Conservation (phyloP, 805 yeast species). For the Kuraishia capsulata region DNA sequence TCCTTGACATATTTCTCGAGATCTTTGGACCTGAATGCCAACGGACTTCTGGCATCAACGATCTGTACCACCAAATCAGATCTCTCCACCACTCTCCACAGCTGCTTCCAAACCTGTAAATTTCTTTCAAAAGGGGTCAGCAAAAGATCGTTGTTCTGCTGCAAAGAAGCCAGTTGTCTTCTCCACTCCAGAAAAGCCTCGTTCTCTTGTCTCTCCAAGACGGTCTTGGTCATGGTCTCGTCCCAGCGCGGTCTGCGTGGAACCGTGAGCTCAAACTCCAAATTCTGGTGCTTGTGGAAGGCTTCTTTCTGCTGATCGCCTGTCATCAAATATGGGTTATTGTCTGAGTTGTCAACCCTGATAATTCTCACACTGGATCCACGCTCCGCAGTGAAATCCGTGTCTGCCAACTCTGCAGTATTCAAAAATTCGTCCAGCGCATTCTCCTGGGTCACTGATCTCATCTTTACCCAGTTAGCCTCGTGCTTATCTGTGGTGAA, state of each 20-base stretch:
- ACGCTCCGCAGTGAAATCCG: constrained; percentile 91
- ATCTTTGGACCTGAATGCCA: constrained; percentile 82
- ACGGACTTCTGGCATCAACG: constrained; percentile 94
- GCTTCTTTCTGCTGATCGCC: constrained; percentile 57
- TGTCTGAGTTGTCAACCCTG: constrained; percentile 41
- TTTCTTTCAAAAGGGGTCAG: constrained; percentile 97
- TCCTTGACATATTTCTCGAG: constrained; percentile 74
- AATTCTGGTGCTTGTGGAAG: constrained; percentile 54
- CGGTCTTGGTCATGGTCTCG: constrained; percentile 55
- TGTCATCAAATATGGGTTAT: constrained; percentile 53
- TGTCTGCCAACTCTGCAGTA: constrained; percentile 93
- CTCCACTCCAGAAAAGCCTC: constrained; percentile 94
- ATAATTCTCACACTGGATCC: constrained; percentile 77
- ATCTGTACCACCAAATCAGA: constrained; percentile 92
- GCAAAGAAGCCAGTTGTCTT: constrained; percentile 75
- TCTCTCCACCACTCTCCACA: constrained; percentile 96
- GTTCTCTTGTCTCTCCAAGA: constrained; percentile 80
- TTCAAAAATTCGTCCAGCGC: constrained; percentile 89
- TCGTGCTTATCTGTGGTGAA: constrained; percentile 81
- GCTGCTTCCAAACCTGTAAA: constrained; percentile 94
- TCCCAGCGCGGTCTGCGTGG: constrained; percentile 94
- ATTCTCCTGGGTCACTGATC: constrained; percentile 92
- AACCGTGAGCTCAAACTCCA: constrained; percentile 63
- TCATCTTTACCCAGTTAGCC: constrained; percentile 80
- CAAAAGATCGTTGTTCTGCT: constrained; percentile 75